Conservation (phyloP, 805 yeast genomes). For the Metschnikowia anglica region DNA sequence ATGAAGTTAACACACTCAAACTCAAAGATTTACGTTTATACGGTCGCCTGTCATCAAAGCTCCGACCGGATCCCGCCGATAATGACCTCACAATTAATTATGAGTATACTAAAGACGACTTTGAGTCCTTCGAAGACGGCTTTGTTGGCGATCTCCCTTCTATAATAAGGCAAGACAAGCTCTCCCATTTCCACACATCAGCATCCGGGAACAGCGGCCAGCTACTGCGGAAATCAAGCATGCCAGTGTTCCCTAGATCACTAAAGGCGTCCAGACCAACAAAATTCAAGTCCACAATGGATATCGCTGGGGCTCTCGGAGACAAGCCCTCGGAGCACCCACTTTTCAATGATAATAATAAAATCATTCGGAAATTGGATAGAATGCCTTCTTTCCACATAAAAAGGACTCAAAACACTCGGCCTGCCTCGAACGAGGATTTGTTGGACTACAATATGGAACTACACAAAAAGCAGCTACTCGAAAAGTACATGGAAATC, state of each 20-base stretch:
- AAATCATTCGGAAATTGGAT: slow-evolving; percentile 37
- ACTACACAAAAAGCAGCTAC: slow-evolving; percentile 27
- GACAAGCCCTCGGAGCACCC: slow-evolving; percentile 23
- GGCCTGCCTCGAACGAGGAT: slow-evolving; percentile 8
- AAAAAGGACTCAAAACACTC: not conserved
- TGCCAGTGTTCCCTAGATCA: slow-evolving; percentile 23
- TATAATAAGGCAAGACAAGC: slow-evolving; percentile 11
- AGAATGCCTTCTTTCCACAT: slow-evolving; percentile 43
- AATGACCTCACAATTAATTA: slow-evolving; percentile 37
- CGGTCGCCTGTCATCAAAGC: slow-evolving; percentile 7
- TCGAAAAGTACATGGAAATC: slow-evolving; percentile 34
- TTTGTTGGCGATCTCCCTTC: slow-evolving; percentile 26
- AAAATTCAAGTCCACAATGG: slow-evolving; percentile 37
- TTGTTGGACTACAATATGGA: slow-evolving; percentile 21
- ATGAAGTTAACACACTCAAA: slow-evolving; percentile 31
- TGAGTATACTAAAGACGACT: slow-evolving; percentile 39
- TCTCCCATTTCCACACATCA: slow-evolving; percentile 13
- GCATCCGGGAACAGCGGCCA: not conserved
- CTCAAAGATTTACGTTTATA: slow-evolving; percentile 28
- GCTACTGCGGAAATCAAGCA: slow-evolving; percentile 21
- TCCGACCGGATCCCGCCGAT: slow-evolving; percentile 26
- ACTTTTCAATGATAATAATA: slow-evolving; percentile 33
- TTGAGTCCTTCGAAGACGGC: slow-evolving; percentile 39
- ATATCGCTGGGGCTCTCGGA: slow-evolving; percentile 22
- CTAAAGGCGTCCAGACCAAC: slow-evolving; percentile 19